Evolutionary conservation across 495 filamentous ascomycete genomes (phyloP), one percentile per base, ranked within the genome.

Genomic region (Penicillium cataractarum): DNA sequence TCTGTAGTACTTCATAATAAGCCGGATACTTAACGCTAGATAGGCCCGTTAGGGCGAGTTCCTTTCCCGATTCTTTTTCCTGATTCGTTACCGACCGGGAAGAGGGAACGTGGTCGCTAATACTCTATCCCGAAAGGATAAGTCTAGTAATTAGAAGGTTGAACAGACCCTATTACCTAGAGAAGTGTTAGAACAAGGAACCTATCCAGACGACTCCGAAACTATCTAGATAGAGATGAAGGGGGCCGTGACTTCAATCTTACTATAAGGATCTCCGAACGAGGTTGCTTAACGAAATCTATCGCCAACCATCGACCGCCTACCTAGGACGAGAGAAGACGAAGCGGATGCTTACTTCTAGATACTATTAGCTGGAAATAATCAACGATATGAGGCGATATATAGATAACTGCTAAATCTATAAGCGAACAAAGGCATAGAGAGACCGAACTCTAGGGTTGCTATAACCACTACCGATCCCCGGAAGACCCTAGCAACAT

Each of bases 11-110:
- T 57, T 57, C 22, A 57, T 57, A 17, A 48, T 13, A 4, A 21
- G 8, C 19, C 12, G 27, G 13, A 57, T 29, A 7, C 27, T 57
- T 1, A 57, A 57, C 22, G 12, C 13, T 6, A 7, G 55, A 2
- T 35, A 57, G 15, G 65, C 63, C 19, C 44, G 57, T 17, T 76
- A 52, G 66, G 31, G 64, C 2, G 65, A 76, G 42, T 63, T 67
- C 21, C 55, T 76, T 1, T 63, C 60, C 5, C 10, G 59, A 24
- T 73, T 65, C 32, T 55, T 74, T 32, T 75, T 76, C 31, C 57
- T 65, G 19, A 74, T 76, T 10, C 62, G 54, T 6, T 75, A 76
- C 29, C 50, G 53, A 6, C 40, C 29, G 24, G 67, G 71, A 12
- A 70, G 68, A 21, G 2, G 29, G 3, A 64, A 59, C 29, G 27